Percentiles rank a stretch among this genome's conserved stretches.
These are phyloP conservation scores for Peribolospora kevripleyi DNA, from an alignment of 768 basidiomycete species.

Conservation along the genomic window DNA sequence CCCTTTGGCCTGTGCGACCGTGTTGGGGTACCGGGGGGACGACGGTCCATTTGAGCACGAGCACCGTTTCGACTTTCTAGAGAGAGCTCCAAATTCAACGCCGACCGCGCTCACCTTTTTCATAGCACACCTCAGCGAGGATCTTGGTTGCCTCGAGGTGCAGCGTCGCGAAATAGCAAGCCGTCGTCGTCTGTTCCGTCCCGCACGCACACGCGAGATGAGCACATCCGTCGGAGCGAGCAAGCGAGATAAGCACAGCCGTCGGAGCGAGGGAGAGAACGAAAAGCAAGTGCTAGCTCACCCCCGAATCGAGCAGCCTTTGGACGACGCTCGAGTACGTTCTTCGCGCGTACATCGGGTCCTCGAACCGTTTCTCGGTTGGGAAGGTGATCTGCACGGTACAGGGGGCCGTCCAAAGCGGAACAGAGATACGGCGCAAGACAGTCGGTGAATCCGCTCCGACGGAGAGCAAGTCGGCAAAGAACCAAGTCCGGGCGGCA, in stretches of 20 bases:
- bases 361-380: constrained; percentile 43
- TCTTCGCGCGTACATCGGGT: constrained; percentile 40
- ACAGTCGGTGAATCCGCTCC: no score
- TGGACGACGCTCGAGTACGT: constrained; percentile 49
- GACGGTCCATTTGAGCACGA: no score
- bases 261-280: constrained; percentile 4
- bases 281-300: constrained; percentile 22
- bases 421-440: no score
- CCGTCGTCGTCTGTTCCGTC: constrained; percentile 53
- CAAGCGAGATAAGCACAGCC: background rate
- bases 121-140: constrained; percentile 48
- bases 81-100: background rate
- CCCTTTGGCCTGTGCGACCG: constrained; percentile 12
- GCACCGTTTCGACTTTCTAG: background rate
- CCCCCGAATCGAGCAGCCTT: constrained; percentile 46
- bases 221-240: background rate
- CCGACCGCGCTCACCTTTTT: constrained; percentile 26
- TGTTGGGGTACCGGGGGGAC: no score
- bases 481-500: background rate
- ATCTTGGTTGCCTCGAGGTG: constrained; percentile 58
- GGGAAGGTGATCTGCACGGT: constrained; percentile 45
- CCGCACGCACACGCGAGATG: background rate
- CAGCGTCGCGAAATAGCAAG: constrained; percentile 67
- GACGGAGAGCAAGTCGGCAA: background rate
- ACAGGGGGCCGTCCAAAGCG: no score